Evolutionary conservation across 2,329 filamentous ascomycete species (phyloP).

Genomic region (Pyrenophora graminea): DNA sequence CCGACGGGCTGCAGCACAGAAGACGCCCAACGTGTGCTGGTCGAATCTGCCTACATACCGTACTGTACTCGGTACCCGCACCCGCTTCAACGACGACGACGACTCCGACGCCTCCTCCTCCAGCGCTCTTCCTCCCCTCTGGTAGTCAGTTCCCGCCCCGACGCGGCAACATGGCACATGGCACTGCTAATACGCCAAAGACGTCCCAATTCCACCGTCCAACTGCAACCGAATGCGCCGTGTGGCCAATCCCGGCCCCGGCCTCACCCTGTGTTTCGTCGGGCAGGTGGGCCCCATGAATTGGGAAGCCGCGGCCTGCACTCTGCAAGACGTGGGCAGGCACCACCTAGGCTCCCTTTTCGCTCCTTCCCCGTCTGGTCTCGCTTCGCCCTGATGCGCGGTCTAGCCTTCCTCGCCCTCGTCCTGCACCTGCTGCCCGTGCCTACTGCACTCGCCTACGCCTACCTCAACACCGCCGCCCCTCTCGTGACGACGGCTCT

Average conservation of each 20-base stretch:
- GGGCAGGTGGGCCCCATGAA: slow-evolving; percentile 1
- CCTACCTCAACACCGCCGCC: slow-evolving; percentile 9
- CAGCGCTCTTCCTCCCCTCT: too few species aligned
- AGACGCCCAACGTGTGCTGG: too few species aligned
- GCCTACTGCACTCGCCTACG: background rate
- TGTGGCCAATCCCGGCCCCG: background rate
- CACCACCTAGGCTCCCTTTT: slow-evolving; percentile 12
- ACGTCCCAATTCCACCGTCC: background rate
- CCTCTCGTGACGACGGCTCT: background rate
- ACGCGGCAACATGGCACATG: background rate
- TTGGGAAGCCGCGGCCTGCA: slow-evolving; percentile 15
- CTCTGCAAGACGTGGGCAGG: slow-evolving; percentile 1
- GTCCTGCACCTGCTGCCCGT: slow-evolving; percentile 13
- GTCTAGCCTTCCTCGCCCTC: slow-evolving; percentile 15
- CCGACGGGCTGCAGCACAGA: too few species aligned
- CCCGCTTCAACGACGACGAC: too few species aligned
- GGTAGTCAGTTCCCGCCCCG: background rate
- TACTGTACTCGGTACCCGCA: too few species aligned
- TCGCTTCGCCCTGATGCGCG: slow-evolving; percentile 14
- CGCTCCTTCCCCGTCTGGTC: slow-evolving; percentile 22
- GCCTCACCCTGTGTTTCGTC: slow-evolving; percentile 2
- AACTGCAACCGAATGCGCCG: slow-evolving; percentile 1
- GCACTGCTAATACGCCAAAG: background rate
- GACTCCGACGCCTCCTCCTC: too few species aligned
- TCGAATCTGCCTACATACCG: too few species aligned